A percentile compares a stretch with the other conserved stretches of the same genome.
phyloP scores from a whole-genome alignment of 371 early-diverging fungal species.

The Apophysomyces trapeziformis region DNA sequence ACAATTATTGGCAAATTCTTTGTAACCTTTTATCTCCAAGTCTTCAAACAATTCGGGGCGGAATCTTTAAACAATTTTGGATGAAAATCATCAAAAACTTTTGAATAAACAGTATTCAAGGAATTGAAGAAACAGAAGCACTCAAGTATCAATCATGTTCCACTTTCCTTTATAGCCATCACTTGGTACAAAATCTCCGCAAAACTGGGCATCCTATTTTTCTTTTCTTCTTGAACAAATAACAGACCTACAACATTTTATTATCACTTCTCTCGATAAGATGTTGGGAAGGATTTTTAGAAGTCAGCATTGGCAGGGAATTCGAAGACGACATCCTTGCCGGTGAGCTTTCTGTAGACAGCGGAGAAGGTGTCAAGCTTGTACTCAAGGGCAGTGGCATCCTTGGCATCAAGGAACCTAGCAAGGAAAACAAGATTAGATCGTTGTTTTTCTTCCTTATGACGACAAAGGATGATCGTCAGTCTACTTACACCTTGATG shows the following conservation, averaged over 20 bases:
- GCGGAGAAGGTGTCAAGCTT: constrained; percentile 97
- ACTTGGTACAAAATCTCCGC: not conserved
- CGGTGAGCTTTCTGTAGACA: constrained; percentile 94
- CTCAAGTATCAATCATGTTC: no score
- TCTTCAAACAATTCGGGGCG: no score
- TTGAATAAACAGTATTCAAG: no score
- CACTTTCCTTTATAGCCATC: no score
- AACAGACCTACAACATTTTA: constrained; percentile 8
- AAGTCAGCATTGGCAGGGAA: constrained; percentile 74
- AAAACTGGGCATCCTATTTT: not conserved
- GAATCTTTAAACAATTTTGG: no score
- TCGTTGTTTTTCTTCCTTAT: not conserved
- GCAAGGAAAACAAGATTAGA: not conserved
- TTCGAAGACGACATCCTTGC: constrained; percentile 97
- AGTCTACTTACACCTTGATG: constrained; percentile 81
- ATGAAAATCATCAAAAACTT: no score
- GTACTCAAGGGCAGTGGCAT: constrained; percentile 94
- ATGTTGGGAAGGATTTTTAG: not conserved
- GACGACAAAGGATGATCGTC: not conserved
- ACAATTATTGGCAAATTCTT: no score
- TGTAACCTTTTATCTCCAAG: no score
- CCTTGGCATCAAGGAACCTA: constrained; percentile 95
- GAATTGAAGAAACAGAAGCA: no score
- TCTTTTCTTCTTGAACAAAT: no score
- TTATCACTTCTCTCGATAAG: constrained; percentile 1